These are phyloP conservation scores for Botryotinia calthae DNA, from an alignment of 2,329 filamentous ascomycete species.

Conservation along the genomic window DNA sequence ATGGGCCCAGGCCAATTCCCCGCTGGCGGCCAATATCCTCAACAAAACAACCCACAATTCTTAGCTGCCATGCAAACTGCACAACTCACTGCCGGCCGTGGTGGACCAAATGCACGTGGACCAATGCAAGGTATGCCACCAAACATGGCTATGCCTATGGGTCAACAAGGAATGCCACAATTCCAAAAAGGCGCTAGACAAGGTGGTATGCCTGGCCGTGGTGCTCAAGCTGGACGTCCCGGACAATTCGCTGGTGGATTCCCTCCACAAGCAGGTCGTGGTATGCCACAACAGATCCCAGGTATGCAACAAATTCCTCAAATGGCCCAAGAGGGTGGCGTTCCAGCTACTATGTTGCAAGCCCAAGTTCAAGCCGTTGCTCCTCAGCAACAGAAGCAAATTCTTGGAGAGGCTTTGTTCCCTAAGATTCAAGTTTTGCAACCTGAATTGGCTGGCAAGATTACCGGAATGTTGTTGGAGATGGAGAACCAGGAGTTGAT, in stretches of 20 bases:
- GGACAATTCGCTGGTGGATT: conserved; percentile 39
- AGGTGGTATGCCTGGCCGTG: conserved; percentile 41
- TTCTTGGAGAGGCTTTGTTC: conserved; percentile 95
- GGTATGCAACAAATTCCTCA: conserved; percentile 33
- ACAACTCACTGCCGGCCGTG: conserved; percentile 47
- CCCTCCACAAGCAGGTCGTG: conserved; percentile 40
- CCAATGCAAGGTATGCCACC: conserved; percentile 64
- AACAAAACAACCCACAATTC: conserved; percentile 76
- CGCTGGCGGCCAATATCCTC: conserved; percentile 71
- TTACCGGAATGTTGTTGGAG: conserved; percentile 98
- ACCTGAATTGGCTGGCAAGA: conserved; percentile 95
- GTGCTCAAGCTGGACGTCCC: conserved; percentile 40
- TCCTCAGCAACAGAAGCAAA: conserved; percentile 91
- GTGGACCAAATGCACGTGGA: conserved; percentile 53
- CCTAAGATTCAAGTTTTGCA: conserved; percentile 96
- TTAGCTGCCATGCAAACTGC: conserved; percentile 73
- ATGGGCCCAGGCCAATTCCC: conserved; percentile 73
- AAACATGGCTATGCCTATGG: conserved; percentile 60
- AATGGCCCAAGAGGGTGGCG: conserved; percentile 35
- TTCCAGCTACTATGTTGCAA: conserved; percentile 47
- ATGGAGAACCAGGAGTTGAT: conserved; percentile 97
- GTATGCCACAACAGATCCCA: conserved; percentile 38
- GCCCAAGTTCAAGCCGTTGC: conserved; percentile 53
- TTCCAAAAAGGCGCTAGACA: conserved; percentile 53
- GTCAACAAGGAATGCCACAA: conserved; percentile 53